Evolutionary conservation across 1,284 basidiomycete species (phyloP), one percentile per base, ranked within the genome.

Genomic region (Lignosus rhinocerotis): DNA sequence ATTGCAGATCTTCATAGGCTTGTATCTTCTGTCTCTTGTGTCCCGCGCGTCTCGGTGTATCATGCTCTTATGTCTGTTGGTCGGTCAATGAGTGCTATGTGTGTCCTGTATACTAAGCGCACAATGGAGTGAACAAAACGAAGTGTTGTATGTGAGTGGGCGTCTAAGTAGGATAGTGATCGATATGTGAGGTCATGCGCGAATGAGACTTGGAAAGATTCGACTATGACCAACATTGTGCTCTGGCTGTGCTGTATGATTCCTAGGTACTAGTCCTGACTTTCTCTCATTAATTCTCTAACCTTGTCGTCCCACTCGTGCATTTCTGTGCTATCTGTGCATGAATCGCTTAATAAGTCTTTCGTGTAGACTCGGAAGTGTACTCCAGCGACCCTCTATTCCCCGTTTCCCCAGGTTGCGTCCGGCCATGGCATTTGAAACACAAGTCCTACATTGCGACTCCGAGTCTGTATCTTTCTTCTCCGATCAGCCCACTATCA

Each of bases 401-500:
- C 9, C 32, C 6, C 44, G 21, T 31, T 9, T 49, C 31, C 21
- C 54, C 3, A 51, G 36, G 17, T 38, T 30, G 17, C 53, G 30
- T 31, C 8, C 45, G 30, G 54, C 61, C 12, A 70, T 69, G 66
- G 49, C 64, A 7, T 61, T 39, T 53, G 51, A 57, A 16, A 71
- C 71, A 3, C 51, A 65, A n/a, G 59, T 73, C 32, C 59, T 72
- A 12, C 46, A 53, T 7, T 73, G 71, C 59, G 66, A 71, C 41
- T 49, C 68, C 1, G 49, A 62, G 4, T 66, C 71, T 3, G 67
- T 73, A 41, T 62, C 66, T 2, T 73, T 73, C 56, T 36, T 57
- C 2, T 41, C 63, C n/a, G 58, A 64, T 32, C 62, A 59, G 25
- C 70, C 70, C 17, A 51, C 53, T 16, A 51, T 73, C 34, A 47